phyloP scores from a whole-genome alignment of 805 yeast species.

The Metschnikowia similis region DNA sequence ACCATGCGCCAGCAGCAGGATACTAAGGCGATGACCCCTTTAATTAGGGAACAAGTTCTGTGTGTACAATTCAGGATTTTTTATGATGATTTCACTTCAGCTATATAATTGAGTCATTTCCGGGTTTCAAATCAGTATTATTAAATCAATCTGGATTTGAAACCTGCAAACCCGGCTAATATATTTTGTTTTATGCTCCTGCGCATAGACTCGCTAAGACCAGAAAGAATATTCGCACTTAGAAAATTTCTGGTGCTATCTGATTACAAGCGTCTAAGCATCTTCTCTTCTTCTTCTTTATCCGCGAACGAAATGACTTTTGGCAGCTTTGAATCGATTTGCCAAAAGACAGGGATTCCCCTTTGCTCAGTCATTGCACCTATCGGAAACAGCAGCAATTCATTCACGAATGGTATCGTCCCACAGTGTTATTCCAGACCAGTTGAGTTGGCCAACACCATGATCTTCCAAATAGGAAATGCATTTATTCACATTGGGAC shows the following conservation, averaged over 20 bases:
- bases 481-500: conserved; percentile 82
- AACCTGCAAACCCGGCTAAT: not conserved
- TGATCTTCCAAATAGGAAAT: conserved; percentile 84
- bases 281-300: not conserved
- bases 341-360: conserved; percentile 69
- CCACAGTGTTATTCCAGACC: conserved; percentile 82
- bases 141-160: not conserved
- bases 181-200: not conserved
- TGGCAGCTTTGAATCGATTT: conserved; percentile 61
- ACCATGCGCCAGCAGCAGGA: conserved; percentile 15
- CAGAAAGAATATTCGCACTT: conserved; percentile 1
- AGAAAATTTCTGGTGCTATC: not conserved
- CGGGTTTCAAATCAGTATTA: not conserved
- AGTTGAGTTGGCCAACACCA: conserved; percentile 83
- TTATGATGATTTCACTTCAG: conserved; percentile 3
- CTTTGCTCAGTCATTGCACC: conserved; percentile 73
- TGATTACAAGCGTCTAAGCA: conserved; percentile 1
- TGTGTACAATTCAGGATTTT: not conserved
- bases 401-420: conserved; percentile 54
- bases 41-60: not conserved
- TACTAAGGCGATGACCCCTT: conserved; percentile 1
- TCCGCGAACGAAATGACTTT: conserved; percentile 48
- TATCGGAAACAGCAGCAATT: conserved; percentile 24
- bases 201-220: not conserved
- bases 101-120: not conserved